Conservation (phyloP, 2,329 filamentous ascomycete species). For the Paraconiothyrium brasiliense region DNA sequence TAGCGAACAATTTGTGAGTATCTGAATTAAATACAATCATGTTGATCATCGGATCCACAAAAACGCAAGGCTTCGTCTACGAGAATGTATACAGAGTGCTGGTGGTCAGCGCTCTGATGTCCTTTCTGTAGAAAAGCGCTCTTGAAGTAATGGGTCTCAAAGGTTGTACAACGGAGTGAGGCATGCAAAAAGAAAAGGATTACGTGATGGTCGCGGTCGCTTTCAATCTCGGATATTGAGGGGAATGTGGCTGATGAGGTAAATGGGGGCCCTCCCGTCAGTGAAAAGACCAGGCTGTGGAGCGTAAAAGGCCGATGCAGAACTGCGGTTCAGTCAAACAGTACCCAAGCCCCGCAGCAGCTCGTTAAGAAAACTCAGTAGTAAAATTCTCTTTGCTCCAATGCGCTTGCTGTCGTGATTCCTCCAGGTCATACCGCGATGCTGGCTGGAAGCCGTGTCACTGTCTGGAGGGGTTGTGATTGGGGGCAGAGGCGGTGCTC, state of each 20-base stretch:
- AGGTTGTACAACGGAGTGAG: background rate
- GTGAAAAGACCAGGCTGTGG: no score
- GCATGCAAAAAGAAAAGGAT: background rate
- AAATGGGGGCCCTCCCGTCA: no score
- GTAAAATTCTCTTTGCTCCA: no score
- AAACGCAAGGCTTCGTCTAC: no score
- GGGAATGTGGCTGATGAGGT: no score
- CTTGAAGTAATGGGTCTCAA: background rate
- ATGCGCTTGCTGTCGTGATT: background rate
- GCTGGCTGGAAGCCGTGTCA: background rate
- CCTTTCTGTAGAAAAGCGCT: background rate
- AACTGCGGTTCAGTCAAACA: no score
- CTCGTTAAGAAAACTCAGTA: no score
- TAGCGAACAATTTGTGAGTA: no score
- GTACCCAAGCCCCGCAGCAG: background rate
- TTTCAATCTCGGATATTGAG: no score
- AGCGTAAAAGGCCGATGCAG: no score
- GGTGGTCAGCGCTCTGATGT: constrained; percentile 1
- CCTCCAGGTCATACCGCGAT: background rate
- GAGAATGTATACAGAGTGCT: background rate
- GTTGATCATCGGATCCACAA: no score
- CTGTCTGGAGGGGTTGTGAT: background rate
- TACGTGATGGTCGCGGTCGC: background rate
- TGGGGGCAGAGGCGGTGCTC: background rate
- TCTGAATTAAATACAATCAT: no score